A percentile compares a stretch with the other conserved stretches of the same genome.
Conservation (phyloP, 805 yeast species). For the Kazachstania bromeliacearum region DNA sequence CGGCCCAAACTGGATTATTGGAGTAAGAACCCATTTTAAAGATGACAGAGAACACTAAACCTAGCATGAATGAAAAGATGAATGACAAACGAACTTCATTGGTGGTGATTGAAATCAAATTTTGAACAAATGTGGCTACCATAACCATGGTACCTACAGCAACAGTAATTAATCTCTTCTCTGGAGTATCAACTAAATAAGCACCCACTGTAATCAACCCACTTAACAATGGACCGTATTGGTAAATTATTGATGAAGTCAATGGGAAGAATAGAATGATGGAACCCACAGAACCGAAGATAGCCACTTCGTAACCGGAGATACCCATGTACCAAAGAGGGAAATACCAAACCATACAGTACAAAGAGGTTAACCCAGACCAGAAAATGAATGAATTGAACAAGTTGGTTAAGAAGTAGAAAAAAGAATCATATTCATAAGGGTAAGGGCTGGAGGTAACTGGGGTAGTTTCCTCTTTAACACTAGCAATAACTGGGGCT, state of each 20-base stretch:
- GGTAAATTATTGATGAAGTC: constrained; percentile 18
- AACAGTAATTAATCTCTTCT: constrained; percentile 51
- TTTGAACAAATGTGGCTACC: constrained; percentile 48
- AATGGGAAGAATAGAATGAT: constrained; percentile 41
- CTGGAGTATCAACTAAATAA: constrained; percentile 59
- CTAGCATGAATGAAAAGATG: constrained; percentile 34
- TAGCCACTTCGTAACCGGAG: constrained; percentile 80
- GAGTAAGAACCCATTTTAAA: constrained; percentile 69
- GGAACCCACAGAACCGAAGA: constrained; percentile 52
- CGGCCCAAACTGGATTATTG: constrained; percentile 95
- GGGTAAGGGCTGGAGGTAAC: neutral
- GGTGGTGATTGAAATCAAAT: constrained; percentile 36
- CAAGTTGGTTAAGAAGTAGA: constrained; percentile 31
- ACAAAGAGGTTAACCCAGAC: constrained; percentile 73
- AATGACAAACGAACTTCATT: constrained; percentile 14
- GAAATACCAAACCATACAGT: constrained; percentile 89
- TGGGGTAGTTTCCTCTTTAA: neutral
- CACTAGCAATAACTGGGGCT: neutral
- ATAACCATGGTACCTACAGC: constrained; percentile 61
- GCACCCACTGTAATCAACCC: constrained; percentile 69
- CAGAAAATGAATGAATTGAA: constrained; percentile 73
- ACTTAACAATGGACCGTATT: constrained; percentile 33
- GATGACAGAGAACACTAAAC: constrained; percentile 63
- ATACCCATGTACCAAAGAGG: constrained; percentile 98
- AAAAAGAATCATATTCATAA: constrained; percentile 16